These are phyloP conservation scores for Acacia confusa DNA, from an alignment of 306 rosid species.

Conservation along the genomic window DNA sequence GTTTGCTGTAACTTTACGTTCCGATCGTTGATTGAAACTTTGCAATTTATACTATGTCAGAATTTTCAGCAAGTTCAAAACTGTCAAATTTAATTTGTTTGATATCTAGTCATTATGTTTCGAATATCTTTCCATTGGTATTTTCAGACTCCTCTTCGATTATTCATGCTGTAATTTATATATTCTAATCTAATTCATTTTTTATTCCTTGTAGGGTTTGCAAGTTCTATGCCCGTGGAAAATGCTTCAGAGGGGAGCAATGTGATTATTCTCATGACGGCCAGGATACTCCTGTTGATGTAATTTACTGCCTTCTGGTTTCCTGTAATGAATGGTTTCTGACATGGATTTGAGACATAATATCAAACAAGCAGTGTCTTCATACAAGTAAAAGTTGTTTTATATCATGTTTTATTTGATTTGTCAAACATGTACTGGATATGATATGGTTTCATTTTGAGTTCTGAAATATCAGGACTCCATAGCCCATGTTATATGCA, in stretches of 20 bases:
- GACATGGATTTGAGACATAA: not conserved
- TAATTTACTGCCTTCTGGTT: not conserved
- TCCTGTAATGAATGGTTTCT: not conserved
- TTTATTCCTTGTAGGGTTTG: constrained; percentile 44
- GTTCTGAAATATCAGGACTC: not conserved
- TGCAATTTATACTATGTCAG: not conserved
- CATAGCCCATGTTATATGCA: not conserved
- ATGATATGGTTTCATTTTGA: not conserved
- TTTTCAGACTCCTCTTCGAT: not conserved
- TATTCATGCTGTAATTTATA: not conserved
- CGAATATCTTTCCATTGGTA: not conserved
- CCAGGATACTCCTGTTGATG: constrained; percentile 46
- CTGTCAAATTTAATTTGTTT: constrained; percentile 18
- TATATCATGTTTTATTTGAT: not conserved
- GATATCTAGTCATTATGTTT: not conserved
- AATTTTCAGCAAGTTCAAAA: constrained; percentile 4
- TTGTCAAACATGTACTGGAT: not conserved
- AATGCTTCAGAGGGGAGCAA: constrained; percentile 86
- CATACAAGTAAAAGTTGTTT: not conserved
- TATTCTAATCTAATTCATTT: not conserved
- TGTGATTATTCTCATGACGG: constrained; percentile 79
- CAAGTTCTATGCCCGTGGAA: constrained; percentile 87
- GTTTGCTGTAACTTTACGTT: not conserved
- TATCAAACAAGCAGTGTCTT: not conserved
- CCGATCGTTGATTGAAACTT: not conserved